These are phyloP conservation scores for Aureobasidium sp. DNA, from an alignment of 2,329 filamentous ascomycete genomes.

Conservation along the genomic window DNA sequence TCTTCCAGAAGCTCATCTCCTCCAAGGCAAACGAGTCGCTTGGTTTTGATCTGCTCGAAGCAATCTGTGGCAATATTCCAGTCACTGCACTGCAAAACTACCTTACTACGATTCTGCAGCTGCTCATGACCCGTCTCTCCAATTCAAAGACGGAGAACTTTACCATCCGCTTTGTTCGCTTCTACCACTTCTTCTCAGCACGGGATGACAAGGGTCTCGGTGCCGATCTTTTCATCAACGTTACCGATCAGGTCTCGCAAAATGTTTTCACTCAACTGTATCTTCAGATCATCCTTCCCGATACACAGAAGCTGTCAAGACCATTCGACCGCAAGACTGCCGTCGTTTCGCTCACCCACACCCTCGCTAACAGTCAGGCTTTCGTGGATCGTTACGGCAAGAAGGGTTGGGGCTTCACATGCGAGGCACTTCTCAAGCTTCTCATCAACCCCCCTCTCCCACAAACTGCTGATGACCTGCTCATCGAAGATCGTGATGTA, in stretches of 20 bases:
- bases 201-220: constrained; percentile 74
- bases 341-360: constrained; percentile 88
- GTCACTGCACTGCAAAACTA: constrained; percentile 67
- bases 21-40: constrained; percentile 78
- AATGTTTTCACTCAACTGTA: constrained; percentile 80
- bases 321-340: constrained; percentile 89
- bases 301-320: constrained; percentile 78
- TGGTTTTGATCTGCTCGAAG: constrained; percentile 84
- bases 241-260: constrained; percentile 70
- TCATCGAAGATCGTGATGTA: constrained; percentile 79
- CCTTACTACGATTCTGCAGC: constrained; percentile 68
- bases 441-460: constrained; percentile 79
- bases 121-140: constrained; percentile 67
- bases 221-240: constrained; percentile 80
- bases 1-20: constrained; percentile 83
- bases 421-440: constrained; percentile 79
- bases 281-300: constrained; percentile 74
- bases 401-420: constrained; percentile 87
- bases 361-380: constrained; percentile 72
- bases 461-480: constrained; percentile 52
- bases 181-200: constrained; percentile 88
- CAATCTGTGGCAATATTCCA: constrained; percentile 64
- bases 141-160: constrained; percentile 75
- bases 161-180: constrained; percentile 78
- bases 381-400: constrained; percentile 64